Percentiles rank a stretch among this genome's conserved stretches.
Evolutionary conservation across 2,329 filamentous ascomycete genomes (phyloP).

Genomic region (Bipolaris gigantea): DNA sequence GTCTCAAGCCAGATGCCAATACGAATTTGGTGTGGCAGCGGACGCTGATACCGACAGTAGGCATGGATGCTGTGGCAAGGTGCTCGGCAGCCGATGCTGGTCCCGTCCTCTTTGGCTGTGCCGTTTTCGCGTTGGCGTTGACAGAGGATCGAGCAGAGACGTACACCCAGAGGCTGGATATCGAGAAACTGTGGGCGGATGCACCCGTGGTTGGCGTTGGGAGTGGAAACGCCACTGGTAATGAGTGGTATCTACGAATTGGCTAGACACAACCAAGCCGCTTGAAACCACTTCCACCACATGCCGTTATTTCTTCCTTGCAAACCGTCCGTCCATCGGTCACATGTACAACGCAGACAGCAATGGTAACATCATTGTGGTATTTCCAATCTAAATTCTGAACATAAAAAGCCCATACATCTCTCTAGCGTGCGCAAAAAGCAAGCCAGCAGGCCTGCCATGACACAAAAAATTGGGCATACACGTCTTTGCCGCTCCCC

Average conservation of each 20-base stretch:
- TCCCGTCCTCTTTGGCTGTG: slow-evolving; percentile 14
- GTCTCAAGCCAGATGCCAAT: slow-evolving; percentile 42
- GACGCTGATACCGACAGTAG: slow-evolving; percentile 35
- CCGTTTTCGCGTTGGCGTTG: slow-evolving; percentile 31
- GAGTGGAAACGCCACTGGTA: neutral
- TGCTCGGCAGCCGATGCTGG: neutral
- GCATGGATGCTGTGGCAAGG: neutral
- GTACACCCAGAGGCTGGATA: slow-evolving; percentile 17
- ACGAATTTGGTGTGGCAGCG: slow-evolving; percentile 42
- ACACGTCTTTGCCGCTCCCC: slow-evolving; percentile 2
- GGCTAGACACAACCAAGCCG: neutral
- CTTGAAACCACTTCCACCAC: neutral
- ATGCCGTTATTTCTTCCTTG: neutral
- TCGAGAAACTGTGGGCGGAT: slow-evolving; percentile 28
- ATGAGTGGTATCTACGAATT: neutral
- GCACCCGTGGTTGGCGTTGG: slow-evolving; percentile 13
- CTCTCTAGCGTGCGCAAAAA: slow-evolving; percentile 1
- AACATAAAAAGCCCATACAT: neutral
- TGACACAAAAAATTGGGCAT: slow-evolving; percentile 2
- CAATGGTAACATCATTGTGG: neutral
- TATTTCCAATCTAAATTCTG: slow-evolving; percentile 13
- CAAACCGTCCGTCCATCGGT: neutral
- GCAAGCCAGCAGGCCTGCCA: slow-evolving; percentile 3
- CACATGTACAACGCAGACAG: neutral
- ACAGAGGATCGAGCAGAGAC: slow-evolving; percentile 12